Base-by-base conservation (phyloP, 2,329 filamentous ascomycete genomes). In the Alternaria alternata region DNA sequence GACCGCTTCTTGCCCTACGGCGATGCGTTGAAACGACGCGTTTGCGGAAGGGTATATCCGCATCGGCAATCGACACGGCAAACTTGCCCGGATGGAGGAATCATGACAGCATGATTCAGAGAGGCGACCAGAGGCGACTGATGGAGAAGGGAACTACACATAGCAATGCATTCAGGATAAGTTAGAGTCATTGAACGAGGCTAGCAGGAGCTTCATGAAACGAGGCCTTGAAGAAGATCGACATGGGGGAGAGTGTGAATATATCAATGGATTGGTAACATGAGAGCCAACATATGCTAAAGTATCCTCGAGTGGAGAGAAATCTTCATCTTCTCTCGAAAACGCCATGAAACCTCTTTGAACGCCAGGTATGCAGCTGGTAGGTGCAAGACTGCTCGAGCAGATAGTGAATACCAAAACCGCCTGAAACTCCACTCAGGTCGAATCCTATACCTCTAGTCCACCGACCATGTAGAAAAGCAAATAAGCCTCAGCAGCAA, bases 401-500 rank as follows among this genome's bases (percentile, higher is more conserved):
- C 46, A 49, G 30, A 38, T 49, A 36, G 14, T 38, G 32, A 26
- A 36, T 22, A 38, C 32, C 32, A 49, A 36, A 38, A 36, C 20
- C 20, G 20, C 32, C 39, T 6, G 32, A 24, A 26, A 49, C 46
- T 49, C 46, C 30, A 49, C 46, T 36, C 22, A 11, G 22, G 20
- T 34, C 30, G 0, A 20, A 16, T 26, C 48, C 60, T 59, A 76
- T 4, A 75, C 70, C 42, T 78, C 74, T 12, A 79, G 54, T 18
- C 68, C 65, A 44, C 72, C 66, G 38, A 76, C 68, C 70, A 79
- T 77, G 61, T 98, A 98, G 77, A 97, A 97, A 54, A 98, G 82
- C 58, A 98, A 83, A 78, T 97, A 98, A 0, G 94, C 93, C 76
- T 97, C 90, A 14, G 92, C 92, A 30, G 86, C 87, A 42, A 98